These are phyloP conservation scores for Neopestalotiopsis rosae DNA, from an alignment of 2,329 filamentous ascomycete species.

Conservation along the genomic window DNA sequence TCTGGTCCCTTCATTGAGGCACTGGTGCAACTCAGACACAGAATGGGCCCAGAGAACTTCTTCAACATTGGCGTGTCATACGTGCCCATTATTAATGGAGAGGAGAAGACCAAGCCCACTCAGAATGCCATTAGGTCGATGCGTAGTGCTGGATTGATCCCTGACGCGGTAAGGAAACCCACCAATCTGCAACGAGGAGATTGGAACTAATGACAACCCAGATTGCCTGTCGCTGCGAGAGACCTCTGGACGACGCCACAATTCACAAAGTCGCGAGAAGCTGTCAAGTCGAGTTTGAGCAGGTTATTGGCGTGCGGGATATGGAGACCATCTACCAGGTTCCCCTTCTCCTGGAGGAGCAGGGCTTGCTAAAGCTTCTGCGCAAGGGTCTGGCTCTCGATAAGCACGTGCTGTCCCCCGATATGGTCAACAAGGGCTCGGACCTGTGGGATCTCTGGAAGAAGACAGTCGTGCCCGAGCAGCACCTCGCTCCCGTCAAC, in stretches of 20 bases:
- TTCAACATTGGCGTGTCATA: constrained; percentile 88
- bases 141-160: constrained; percentile 77
- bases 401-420: constrained; percentile 54
- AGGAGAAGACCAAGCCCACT: constrained; percentile 18
- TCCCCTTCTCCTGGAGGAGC: constrained; percentile 85
- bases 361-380: constrained; percentile 75
- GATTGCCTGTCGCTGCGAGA: constrained; percentile 93
- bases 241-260: constrained; percentile 72
- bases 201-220: not conserved
- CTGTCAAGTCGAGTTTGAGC: constrained; percentile 84
- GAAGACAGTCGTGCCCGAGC: constrained; percentile 68
- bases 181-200: not conserved
- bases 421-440: constrained; percentile 65
- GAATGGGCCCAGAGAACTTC: constrained; percentile 80
- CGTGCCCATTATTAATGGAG: constrained; percentile 65
- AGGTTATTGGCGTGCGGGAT: constrained; percentile 89
- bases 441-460: constrained; percentile 83
- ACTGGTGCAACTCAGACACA: constrained; percentile 76
- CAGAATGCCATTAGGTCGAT: constrained; percentile 84
- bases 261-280: constrained; percentile 87
- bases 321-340: constrained; percentile 94
- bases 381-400: constrained; percentile 70
- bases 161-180: constrained; percentile 46
- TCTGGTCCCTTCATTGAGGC: constrained; percentile 80
- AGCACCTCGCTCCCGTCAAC: constrained; percentile 71